These are phyloP conservation scores for Serendipita indica DNA, from an alignment of 768 basidiomycete species.

Conservation along the genomic window DNA sequence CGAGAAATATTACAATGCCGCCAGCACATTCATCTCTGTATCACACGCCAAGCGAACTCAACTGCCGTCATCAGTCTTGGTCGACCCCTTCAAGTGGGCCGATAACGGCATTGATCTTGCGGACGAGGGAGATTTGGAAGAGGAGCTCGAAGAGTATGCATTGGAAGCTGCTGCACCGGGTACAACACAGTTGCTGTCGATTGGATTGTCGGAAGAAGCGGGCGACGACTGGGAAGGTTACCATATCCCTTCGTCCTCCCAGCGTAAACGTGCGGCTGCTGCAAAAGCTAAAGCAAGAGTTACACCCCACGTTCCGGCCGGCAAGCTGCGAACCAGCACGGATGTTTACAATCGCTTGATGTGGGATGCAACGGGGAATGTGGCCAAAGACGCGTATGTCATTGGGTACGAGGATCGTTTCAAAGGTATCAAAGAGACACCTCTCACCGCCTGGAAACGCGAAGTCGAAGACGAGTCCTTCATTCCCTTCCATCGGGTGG, in stretches of 20 bases:
- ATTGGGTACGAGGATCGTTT: slow-evolving; percentile 20
- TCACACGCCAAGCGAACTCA: not conserved
- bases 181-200: not conserved
- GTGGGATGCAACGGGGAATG: slow-evolving; percentile 15
- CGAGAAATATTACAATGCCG: slow-evolving; percentile 15
- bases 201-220: not conserved
- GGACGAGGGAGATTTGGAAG: slow-evolving; percentile 12
- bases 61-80: slow-evolving; percentile 1
- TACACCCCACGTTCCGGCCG: slow-evolving; percentile 13
- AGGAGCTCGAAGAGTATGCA: slow-evolving; percentile 10
- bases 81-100: slow-evolving; percentile 14
- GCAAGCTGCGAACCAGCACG: slow-evolving; percentile 16
- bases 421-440: slow-evolving; percentile 16
- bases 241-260: not conserved
- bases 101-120: slow-evolving; percentile 15
- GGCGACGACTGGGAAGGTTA: not conserved
- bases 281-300: not conserved
- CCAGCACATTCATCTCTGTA: slow-evolving; percentile 13
- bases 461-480: slow-evolving; percentile 19
- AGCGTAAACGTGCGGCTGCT: not conserved
- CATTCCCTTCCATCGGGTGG: slow-evolving; percentile 19
- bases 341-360: slow-evolving; percentile 19
- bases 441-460: slow-evolving; percentile 16
- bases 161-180: not conserved
- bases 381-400: slow-evolving; percentile 14